These are phyloP conservation scores for Erythrophleum fordii DNA, from an alignment of 306 rosid genomes.

Conservation along the genomic window DNA sequence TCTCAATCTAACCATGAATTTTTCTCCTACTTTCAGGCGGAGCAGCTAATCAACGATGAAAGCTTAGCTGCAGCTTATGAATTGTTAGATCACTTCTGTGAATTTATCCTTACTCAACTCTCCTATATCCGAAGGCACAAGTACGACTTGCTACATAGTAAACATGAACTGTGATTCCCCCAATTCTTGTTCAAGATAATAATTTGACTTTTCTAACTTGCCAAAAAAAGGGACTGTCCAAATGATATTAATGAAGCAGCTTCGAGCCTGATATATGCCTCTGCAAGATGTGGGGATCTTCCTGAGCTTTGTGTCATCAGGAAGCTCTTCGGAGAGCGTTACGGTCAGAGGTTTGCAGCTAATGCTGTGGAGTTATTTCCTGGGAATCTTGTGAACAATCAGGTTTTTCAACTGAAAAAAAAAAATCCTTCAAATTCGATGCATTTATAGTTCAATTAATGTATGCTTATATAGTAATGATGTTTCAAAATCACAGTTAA, in stretches of 20 bases:
- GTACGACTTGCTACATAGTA: constrained; percentile 42
- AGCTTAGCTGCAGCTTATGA: constrained; percentile 50
- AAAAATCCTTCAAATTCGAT: background rate
- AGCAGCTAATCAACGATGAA: constrained; percentile 67
- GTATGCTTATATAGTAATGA: constrained; percentile 1
- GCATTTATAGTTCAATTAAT: background rate
- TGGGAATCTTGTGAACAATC: constrained; percentile 76
- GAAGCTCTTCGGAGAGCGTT: constrained; percentile 71
- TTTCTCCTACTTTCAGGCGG: constrained; percentile 54
- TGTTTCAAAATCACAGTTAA: constrained; percentile 53
- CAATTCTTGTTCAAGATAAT: background rate
- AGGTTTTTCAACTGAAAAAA: constrained; percentile 45
- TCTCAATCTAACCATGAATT: background rate
- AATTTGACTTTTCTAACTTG: constrained; percentile 1
- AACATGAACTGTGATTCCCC: background rate
- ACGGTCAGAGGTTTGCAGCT: constrained; percentile 62
- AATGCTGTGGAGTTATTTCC: constrained; percentile 64
- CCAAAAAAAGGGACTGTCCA: constrained; percentile 59
- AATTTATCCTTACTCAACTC: constrained; percentile 56
- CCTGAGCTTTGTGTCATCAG: constrained; percentile 81
- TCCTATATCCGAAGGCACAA: constrained; percentile 71
- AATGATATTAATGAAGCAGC: constrained; percentile 83
- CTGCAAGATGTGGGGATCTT: constrained; percentile 87
- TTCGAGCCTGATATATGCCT: constrained; percentile 84
- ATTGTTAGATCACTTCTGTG: constrained; percentile 67